phyloP scores from a whole-genome alignment of 2,329 filamentous ascomycete species.

The Fusarium duplospermum region DNA sequence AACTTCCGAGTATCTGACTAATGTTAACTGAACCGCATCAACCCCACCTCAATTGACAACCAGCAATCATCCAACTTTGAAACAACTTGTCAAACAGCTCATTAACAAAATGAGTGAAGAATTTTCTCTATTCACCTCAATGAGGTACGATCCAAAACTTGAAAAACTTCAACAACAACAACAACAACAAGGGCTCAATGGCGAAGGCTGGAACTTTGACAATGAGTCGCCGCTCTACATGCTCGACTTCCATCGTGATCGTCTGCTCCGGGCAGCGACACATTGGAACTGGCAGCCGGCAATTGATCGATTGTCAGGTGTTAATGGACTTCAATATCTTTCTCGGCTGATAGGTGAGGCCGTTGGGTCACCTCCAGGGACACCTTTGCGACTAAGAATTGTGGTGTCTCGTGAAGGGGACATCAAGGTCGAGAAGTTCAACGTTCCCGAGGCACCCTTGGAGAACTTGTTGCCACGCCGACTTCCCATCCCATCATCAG shows the following conservation, averaged over 20 bases:
- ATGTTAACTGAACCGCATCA: neutral
- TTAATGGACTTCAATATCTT: slow-evolving; percentile 58
- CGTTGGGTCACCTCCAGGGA: slow-evolving; percentile 49
- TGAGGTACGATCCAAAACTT: slow-evolving; percentile 76
- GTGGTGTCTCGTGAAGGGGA: slow-evolving; percentile 63
- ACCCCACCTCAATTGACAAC: neutral
- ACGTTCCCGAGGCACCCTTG: slow-evolving; percentile 54
- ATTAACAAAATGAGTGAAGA: slow-evolving; percentile 49
- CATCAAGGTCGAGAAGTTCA: slow-evolving; percentile 56
- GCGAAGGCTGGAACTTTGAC: slow-evolving; percentile 64
- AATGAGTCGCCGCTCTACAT: slow-evolving; percentile 78
- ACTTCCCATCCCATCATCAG: slow-evolving; percentile 59
- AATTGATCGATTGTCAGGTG: slow-evolving; percentile 57
- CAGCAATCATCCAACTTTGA: neutral
- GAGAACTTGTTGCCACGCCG: slow-evolving; percentile 68
- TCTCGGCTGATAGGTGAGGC: slow-evolving; percentile 46
- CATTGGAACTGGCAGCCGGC: slow-evolving; percentile 67
- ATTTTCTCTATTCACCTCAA: slow-evolving; percentile 76
- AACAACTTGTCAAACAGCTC: neutral
- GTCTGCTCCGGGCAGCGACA: slow-evolving; percentile 73
- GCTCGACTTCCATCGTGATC: slow-evolving; percentile 80
- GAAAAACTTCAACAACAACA: slow-evolving; percentile 55
- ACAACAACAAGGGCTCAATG: slow-evolving; percentile 51
- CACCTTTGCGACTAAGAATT: slow-evolving; percentile 65
- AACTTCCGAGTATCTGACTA: neutral